Percentiles rank a stretch among this genome's conserved stretches.
Evolutionary conservation across 2,329 filamentous ascomycete genomes (phyloP).

Genomic region (Cercospora nicotianae): DNA sequence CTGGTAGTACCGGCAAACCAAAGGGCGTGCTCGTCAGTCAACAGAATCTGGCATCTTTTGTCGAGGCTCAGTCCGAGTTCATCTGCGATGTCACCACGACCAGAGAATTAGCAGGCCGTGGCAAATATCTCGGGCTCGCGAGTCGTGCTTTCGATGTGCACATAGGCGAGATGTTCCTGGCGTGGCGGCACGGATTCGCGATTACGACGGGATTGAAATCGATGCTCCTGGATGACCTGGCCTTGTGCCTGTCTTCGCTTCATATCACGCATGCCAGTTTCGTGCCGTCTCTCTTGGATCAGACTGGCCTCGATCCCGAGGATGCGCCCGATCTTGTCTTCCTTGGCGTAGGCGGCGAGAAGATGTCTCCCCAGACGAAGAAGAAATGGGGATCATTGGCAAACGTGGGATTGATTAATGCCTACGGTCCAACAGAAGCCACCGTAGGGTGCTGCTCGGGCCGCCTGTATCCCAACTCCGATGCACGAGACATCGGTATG

Average conservation of each 20-base stretch:
- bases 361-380: conserved; percentile 25
- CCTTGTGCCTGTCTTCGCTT: conserved; percentile 10
- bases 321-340: conserved; percentile 21
- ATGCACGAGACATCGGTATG: conserved; percentile 17
- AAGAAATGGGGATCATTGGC: conserved; percentile 23
- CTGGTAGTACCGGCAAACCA: conserved; percentile 54
- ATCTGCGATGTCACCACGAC: conserved; percentile 19
- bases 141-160: conserved; percentile 24
- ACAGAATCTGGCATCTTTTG: conserved; percentile 56
- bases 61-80: conserved; percentile 19
- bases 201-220: conserved; percentile 17
- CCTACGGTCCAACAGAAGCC: conserved; percentile 27
- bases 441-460: conserved; percentile 20
- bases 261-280: conserved; percentile 21
- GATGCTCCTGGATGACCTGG: conserved; percentile 22
- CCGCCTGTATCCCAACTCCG: conserved; percentile 16
- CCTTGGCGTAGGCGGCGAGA: conserved; percentile 25
- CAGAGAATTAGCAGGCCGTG: conserved; percentile 13
- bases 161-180: conserved; percentile 21
- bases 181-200: conserved; percentile 18
- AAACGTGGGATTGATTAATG: conserved; percentile 23
- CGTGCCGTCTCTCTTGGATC: conserved; percentile 21
- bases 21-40: conserved; percentile 61
- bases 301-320: conserved; percentile 18
- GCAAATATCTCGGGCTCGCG: conserved; percentile 20